phyloP scores from a whole-genome alignment of 2,329 filamentous ascomycete genomes.

The Knoxdaviesia capensis region DNA sequence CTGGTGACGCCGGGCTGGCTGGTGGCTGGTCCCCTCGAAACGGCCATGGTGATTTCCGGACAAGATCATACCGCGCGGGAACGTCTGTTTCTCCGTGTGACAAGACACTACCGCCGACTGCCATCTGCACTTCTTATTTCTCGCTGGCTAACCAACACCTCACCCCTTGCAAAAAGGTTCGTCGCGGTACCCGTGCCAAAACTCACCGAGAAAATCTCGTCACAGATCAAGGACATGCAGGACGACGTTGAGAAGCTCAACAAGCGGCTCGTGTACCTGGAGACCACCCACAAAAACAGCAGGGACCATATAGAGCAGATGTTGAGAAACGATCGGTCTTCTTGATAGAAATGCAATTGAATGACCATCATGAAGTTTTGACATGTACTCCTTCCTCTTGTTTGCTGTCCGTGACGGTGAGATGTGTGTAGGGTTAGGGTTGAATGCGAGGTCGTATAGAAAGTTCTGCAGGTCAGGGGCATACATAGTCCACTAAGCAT shows the following conservation, averaged over 20 bases:
- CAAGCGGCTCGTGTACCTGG: slow-evolving; percentile 81
- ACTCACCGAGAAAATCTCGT: slow-evolving; percentile 55
- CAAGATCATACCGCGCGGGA: too few species aligned
- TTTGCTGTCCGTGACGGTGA: not conserved
- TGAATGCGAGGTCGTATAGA: too few species aligned
- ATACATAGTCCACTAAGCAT: too few species aligned
- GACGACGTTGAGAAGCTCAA: slow-evolving; percentile 61
- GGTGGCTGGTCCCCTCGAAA: too few species aligned
- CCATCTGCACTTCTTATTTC: slow-evolving; percentile 1
- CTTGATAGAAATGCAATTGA: too few species aligned
- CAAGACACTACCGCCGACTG: slow-evolving; percentile 2
- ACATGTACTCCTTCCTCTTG: not conserved
- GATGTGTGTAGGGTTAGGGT: not conserved
- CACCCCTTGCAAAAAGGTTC: slow-evolving; percentile 43
- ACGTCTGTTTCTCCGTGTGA: not conserved
- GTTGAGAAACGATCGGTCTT: slow-evolving; percentile 28
- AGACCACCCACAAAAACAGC: slow-evolving; percentile 91
- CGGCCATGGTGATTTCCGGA: too few species aligned
- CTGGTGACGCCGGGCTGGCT: too few species aligned
- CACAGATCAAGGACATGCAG: slow-evolving; percentile 56
- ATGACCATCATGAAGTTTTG: too few species aligned
- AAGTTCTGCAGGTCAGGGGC: too few species aligned
- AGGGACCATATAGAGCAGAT: slow-evolving; percentile 81
- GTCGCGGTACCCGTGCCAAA: slow-evolving; percentile 53
- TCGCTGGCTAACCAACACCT: not conserved